Evolutionary conservation across 768 basidiomycete genomes (phyloP).

Genomic region (Boletus reticulatus): DNA sequence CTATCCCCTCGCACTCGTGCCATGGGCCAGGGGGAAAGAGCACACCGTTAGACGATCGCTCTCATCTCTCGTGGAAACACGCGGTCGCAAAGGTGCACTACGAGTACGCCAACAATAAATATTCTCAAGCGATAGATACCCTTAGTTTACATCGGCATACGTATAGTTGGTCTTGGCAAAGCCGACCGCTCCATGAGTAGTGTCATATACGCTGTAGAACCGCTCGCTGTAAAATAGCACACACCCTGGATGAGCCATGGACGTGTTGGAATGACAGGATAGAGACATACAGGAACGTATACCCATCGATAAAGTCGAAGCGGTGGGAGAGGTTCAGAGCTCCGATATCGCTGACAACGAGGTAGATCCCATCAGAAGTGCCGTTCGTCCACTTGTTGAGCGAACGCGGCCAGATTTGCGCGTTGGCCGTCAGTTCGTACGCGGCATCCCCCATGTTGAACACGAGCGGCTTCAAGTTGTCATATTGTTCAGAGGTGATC

Average conservation of each 20-base stretch:
- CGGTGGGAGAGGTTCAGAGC: fast-evolving
- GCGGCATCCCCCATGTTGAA: background rate
- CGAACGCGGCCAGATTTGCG: background rate
- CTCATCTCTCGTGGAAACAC: no score
- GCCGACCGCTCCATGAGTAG: background rate
- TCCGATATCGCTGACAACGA: background rate
- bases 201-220: background rate
- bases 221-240: background rate
- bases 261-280: background rate
- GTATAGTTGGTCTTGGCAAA: background rate
- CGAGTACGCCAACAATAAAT: no score
- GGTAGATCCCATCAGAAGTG: background rate
- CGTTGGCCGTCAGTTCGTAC: background rate
- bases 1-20: no score
- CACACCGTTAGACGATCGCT: no score
- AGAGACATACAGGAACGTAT: background rate
- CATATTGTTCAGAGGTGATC: background rate
- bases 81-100: no score
- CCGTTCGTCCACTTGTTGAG: background rate
- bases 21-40: no score
- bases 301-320: background rate
- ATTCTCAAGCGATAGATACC: no score
- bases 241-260: background rate
- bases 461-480: background rate
- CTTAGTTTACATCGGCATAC: no score